Percentiles rank a stretch among this genome's conserved stretches.
Evolutionary conservation across 1,284 basidiomycete genomes (phyloP).

Genomic region (Cystobasidium sp.): DNA sequence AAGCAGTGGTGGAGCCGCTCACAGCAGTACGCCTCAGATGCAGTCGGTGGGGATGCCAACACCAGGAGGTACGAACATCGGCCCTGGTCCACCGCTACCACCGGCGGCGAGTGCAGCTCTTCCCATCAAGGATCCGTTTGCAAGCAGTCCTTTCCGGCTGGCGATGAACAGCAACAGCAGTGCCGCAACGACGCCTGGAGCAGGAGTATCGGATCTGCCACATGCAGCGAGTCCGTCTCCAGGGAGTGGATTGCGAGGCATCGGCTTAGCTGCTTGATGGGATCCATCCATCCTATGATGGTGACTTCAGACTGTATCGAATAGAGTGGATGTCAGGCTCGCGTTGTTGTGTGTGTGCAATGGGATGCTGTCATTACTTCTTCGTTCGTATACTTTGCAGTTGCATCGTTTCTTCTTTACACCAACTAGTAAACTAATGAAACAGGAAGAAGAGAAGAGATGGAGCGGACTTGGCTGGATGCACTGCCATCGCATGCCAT

Average conservation of each 20-base stretch:
- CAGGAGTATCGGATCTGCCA: not conserved
- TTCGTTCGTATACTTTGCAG: not conserved
- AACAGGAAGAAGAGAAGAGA: not conserved
- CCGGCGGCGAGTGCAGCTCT: conserved; percentile 37
- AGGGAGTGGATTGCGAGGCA: conserved; percentile 1
- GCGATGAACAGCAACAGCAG: not conserved
- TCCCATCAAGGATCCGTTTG: conserved; percentile 39
- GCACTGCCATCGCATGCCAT: conserved; percentile 45
- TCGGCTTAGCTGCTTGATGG: not conserved
- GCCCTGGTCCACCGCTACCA: conserved; percentile 27
- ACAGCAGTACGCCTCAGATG: conserved; percentile 36
- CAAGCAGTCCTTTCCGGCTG: conserved; percentile 16
- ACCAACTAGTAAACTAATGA: not conserved
- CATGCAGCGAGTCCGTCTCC: conserved; percentile 21
- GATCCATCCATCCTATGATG: not conserved
- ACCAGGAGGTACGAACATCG: conserved; percentile 14
- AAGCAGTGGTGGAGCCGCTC: not conserved
- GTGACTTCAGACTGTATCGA: not conserved
- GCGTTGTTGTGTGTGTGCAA: not conserved
- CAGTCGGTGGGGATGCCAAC: conserved; percentile 20
- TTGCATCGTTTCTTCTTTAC: not conserved
- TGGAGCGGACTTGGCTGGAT: conserved; percentile 38
- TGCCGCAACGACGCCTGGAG: conserved; percentile 15
- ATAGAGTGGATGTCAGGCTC: not conserved
- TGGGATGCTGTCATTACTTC: too few relatives aligned